Conservation (phyloP, 805 yeast genomes). For the Pichia kluyveri region DNA sequence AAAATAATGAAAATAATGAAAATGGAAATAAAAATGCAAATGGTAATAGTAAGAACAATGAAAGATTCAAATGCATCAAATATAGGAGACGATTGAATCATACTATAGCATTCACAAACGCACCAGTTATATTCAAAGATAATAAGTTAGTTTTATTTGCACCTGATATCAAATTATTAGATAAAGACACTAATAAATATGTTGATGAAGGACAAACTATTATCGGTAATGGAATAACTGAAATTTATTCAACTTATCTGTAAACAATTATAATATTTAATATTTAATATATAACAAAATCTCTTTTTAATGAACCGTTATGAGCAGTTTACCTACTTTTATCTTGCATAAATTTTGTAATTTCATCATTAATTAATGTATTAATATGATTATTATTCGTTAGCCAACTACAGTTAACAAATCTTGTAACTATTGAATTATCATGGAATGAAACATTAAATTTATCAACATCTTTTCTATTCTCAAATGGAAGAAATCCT, state of each 20-base stretch:
- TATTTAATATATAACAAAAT: background rate
- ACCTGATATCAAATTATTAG: conserved; percentile 8
- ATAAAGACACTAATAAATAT: conserved; percentile 2
- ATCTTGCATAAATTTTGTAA: background rate
- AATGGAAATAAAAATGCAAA: background rate
- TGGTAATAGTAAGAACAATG: background rate
- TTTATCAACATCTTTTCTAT: conserved; percentile 8
- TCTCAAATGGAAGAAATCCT: conserved; percentile 6
- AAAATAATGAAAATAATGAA: background rate
- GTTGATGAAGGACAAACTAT: conserved; percentile 1
- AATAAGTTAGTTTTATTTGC: conserved; percentile 4
- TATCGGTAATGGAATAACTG: conserved; percentile 9
- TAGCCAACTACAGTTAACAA: conserved; percentile 1
- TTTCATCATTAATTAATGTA: background rate
- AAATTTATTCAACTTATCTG: conserved; percentile 6
- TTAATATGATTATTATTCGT: background rate
- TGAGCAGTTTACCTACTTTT: background rate
- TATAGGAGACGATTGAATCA: background rate
- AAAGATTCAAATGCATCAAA: background rate
- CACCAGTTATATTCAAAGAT: conserved; percentile 4
- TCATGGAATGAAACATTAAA: background rate
- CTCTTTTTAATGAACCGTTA: background rate
- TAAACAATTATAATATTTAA: background rate
- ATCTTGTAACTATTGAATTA: conserved; percentile 4
- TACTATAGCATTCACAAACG: conserved; percentile 1